phyloP scores from a whole-genome alignment of 1,139 yeast species.

The Nakaseomyces sp. region DNA sequence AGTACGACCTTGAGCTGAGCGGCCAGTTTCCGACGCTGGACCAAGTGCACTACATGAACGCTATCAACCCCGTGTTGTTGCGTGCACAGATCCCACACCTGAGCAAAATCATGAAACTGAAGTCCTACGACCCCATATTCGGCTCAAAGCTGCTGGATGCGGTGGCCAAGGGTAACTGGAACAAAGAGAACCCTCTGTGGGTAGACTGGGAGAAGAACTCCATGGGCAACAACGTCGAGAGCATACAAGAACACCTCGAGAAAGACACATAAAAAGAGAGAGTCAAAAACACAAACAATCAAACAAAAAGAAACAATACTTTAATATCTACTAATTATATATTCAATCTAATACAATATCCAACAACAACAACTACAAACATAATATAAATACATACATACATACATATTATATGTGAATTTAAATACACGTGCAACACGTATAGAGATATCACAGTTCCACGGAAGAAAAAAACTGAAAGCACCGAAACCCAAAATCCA shows the following conservation, averaged over 20 bases:
- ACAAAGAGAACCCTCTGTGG: constrained; percentile 20
- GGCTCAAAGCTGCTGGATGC: constrained; percentile 19
- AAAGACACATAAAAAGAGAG: no score
- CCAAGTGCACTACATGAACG: constrained; percentile 23
- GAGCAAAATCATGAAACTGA: constrained; percentile 13
- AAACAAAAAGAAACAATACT: no score
- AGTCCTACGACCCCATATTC: constrained; percentile 18
- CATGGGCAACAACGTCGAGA: constrained; percentile 6
- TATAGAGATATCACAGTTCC: no score
- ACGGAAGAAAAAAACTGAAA: no score
- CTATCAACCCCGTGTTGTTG: constrained; percentile 14
- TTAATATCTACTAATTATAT: neutral
- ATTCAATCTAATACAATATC: no score
- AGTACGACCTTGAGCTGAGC: constrained; percentile 18
- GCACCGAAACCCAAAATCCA: no score
- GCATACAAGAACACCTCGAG: neutral
- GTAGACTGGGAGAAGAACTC: constrained; percentile 28
- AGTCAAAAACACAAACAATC: no score
- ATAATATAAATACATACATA: no score
- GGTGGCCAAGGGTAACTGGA: constrained; percentile 19
- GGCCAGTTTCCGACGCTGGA: constrained; percentile 26
- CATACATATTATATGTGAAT: no score
- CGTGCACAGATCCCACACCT: constrained; percentile 18
- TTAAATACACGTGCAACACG: no score
- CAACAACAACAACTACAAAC: no score